These are phyloP conservation scores for Brassica juncea DNA, from an alignment of 345 rosid genomes.

Conservation along the genomic window DNA sequence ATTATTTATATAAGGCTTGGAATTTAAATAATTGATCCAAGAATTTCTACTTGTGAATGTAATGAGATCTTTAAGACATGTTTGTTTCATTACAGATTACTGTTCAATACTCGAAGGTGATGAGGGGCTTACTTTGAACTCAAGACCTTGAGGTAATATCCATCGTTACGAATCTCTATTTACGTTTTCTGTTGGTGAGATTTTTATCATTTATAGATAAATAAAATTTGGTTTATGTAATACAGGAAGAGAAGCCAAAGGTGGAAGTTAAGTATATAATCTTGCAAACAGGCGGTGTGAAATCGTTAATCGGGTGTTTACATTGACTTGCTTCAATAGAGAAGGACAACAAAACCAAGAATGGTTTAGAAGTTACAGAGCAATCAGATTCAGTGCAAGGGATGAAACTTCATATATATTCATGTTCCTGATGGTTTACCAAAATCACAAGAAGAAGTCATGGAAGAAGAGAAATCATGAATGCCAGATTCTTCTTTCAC, in stretches of 20 bases:
- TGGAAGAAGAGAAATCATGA: conserved; percentile 72
- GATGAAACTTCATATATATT: conserved; percentile 29
- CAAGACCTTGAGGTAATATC: conserved; percentile 66
- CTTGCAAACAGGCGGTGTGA: conserved; percentile 62
- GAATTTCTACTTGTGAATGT: not conserved
- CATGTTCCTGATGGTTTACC: conserved; percentile 88
- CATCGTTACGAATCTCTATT: not conserved
- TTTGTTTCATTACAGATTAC: conserved; percentile 51
- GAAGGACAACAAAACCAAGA: conserved; percentile 37
- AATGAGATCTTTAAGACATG: not conserved
- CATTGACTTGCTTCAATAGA: conserved; percentile 59
- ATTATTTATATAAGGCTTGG: too few species aligned
- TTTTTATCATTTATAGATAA: not conserved
- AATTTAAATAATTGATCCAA: too few species aligned
- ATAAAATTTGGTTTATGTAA: not conserved
- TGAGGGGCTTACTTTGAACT: conserved; percentile 78
- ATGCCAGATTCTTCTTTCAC: conserved; percentile 83
- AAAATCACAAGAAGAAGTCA: conserved; percentile 62
- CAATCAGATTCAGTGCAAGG: conserved; percentile 30
- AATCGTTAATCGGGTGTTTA: conserved; percentile 61
- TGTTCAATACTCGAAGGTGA: conserved; percentile 87
- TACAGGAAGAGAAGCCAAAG: conserved; percentile 54
- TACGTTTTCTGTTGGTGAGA: not conserved
- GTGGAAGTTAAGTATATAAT: conserved; percentile 66
- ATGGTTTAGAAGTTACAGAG: conserved; percentile 26